Conservation (phyloP, 2,329 filamentous ascomycete genomes). For the Alternaria novae-zelandiae region DNA sequence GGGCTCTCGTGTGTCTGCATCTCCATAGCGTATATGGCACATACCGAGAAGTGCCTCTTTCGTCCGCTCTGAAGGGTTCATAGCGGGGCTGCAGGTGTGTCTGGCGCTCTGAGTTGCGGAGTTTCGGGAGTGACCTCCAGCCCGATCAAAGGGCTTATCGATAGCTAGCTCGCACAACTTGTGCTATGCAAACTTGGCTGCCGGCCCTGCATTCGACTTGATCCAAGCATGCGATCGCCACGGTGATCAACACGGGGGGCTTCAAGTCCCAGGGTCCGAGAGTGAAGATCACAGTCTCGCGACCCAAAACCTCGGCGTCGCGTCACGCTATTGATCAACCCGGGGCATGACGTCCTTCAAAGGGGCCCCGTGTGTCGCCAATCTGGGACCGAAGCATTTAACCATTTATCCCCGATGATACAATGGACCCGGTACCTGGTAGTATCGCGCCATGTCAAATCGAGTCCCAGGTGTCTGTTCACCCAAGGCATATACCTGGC, state of each 20-base stretch:
- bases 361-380: constrained; percentile 5
- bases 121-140: constrained; percentile 1
- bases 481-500: not conserved
- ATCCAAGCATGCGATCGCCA: not conserved
- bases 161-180: not conserved
- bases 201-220: not conserved
- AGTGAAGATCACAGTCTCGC: not conserved
- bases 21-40: not conserved
- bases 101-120: not conserved
- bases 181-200: not conserved
- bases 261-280: not conserved
- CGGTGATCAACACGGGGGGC: not conserved
- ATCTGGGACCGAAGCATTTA: constrained; percentile 11
- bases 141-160: constrained; percentile 8
- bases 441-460: constrained; percentile 1
- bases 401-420: not conserved
- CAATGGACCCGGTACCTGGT: constrained; percentile 4
- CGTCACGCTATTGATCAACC: constrained; percentile 1
- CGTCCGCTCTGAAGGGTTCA: constrained; percentile 52
- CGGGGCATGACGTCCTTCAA: constrained; percentile 6
- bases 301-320: not conserved
- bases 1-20: not conserved
- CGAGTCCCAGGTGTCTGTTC: not conserved
- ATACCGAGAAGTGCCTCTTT: constrained; percentile 50
- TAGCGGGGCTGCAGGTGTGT: constrained; percentile 19